A percentile compares a stretch with the other conserved stretches of the same genome.
phyloP scores from a whole-genome alignment of 2,329 filamentous ascomycete species.

The Sclerotinia trifoliorum region DNA sequence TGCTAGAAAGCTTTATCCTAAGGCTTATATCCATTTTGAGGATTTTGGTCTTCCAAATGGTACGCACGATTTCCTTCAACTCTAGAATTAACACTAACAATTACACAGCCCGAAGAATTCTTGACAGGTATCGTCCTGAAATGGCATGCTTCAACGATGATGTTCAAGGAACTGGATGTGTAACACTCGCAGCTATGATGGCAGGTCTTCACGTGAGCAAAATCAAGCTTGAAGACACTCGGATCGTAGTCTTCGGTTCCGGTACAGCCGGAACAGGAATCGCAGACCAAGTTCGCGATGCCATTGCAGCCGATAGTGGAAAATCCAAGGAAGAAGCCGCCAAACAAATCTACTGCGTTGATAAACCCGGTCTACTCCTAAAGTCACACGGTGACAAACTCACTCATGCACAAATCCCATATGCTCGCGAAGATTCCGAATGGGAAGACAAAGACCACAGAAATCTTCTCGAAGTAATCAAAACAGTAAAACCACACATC shows the following conservation, averaged over 20 bases:
- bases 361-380: slow-evolving; percentile 76
- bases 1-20: slow-evolving; percentile 68
- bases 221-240: slow-evolving; percentile 64
- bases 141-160: slow-evolving; percentile 91
- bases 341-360: slow-evolving; percentile 70
- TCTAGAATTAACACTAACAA: background rate
- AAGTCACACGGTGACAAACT: slow-evolving; percentile 59
- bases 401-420: slow-evolving; percentile 65
- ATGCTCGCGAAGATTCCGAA: slow-evolving; percentile 61
- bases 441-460: slow-evolving; percentile 59
- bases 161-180: slow-evolving; percentile 84
- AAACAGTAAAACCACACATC: slow-evolving; percentile 72
- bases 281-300: slow-evolving; percentile 78
- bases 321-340: slow-evolving; percentile 72
- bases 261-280: slow-evolving; percentile 84
- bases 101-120: slow-evolving; percentile 57
- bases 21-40: slow-evolving; percentile 84
- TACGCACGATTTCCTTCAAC: slow-evolving; percentile 33
- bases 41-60: slow-evolving; percentile 79
- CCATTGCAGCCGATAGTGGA: slow-evolving; percentile 66
- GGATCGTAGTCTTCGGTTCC: slow-evolving; percentile 74
- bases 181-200: slow-evolving; percentile 80
- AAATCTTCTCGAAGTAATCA: slow-evolving; percentile 65
- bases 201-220: slow-evolving; percentile 69
- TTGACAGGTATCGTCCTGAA: slow-evolving; percentile 70